phyloP scores from a whole-genome alignment of 1,284 basidiomycete genomes.

The Puccinia novopanici region DNA sequence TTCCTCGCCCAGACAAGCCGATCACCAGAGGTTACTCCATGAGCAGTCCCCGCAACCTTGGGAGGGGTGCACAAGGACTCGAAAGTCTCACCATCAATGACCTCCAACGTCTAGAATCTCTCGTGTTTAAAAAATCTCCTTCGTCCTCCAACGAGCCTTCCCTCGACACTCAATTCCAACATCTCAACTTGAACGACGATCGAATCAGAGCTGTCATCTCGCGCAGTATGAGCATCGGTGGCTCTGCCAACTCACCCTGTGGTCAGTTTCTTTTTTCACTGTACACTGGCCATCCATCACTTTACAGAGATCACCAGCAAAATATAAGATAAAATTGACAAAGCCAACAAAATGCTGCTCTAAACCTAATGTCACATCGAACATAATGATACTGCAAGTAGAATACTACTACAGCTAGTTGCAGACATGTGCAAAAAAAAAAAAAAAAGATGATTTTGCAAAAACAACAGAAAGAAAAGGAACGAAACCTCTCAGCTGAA shows the following conservation, averaged over 20 bases:
- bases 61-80: conserved; percentile 62
- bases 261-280: background rate
- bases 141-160: conserved; percentile 68
- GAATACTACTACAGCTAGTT: background rate
- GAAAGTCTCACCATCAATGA: conserved; percentile 79
- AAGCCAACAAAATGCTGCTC: background rate
- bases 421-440: background rate
- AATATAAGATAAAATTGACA: background rate
- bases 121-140: conserved; percentile 72
- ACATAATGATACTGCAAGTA: background rate
- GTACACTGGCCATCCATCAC: background rate
- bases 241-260: conserved; percentile 1
- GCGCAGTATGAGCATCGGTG: conserved; percentile 71
- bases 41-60: conserved; percentile 68
- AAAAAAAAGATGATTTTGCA: background rate
- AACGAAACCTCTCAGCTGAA: background rate
- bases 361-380: too few species aligned
- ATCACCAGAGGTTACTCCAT: conserved; percentile 66
- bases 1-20: conserved; percentile 52
- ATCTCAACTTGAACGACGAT: conserved; percentile 60
- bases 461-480: background rate
- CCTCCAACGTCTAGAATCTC: conserved; percentile 84
- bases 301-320: too few species aligned
- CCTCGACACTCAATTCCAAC: conserved; percentile 65
- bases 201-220: conserved; percentile 70